Percentiles rank a stretch among this genome's conserved stretches.
Evolutionary conservation across 345 rosid species (phyloP).

Genomic region (Abelmoschus esculentus): DNA sequence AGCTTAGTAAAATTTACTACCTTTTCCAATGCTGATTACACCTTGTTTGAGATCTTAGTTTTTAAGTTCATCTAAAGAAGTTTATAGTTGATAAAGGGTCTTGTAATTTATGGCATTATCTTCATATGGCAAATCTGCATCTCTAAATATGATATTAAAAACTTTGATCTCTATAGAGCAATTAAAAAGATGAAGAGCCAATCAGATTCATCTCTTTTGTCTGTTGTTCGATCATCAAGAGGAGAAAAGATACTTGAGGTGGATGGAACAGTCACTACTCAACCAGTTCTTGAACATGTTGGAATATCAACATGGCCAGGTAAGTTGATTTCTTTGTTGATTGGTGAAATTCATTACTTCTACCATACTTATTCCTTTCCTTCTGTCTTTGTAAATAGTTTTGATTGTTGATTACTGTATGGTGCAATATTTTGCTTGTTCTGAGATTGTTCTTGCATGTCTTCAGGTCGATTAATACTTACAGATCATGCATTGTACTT

Average conservation of each 20-base stretch:
- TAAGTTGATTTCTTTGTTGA: slow-evolving; percentile 16
- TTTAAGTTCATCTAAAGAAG: neutral
- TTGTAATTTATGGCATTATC: neutral
- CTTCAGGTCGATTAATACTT: slow-evolving; percentile 71
- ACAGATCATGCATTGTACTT: slow-evolving; percentile 91
- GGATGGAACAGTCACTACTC: slow-evolving; percentile 92
- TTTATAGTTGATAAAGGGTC: neutral
- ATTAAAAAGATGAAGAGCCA: slow-evolving; percentile 76
- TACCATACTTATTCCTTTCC: neutral
- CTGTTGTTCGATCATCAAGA: slow-evolving; percentile 52
- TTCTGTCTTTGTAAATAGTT: neutral
- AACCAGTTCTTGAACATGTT: slow-evolving; percentile 98
- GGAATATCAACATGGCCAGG: slow-evolving; percentile 98
- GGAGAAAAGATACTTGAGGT: slow-evolving; percentile 80
- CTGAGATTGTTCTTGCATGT: slow-evolving; percentile 5
- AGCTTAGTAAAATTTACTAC: neutral
- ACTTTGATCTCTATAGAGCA: slow-evolving; percentile 42
- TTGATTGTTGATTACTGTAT: neutral
- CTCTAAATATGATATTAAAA: neutral
- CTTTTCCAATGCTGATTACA: neutral
- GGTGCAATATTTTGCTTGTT: neutral
- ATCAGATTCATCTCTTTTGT: slow-evolving; percentile 80
- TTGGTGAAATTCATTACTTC: neutral
- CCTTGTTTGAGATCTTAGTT: neutral
- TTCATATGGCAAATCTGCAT: neutral